Evolutionary conservation across 164 flowering plant genomes (phyloP).

Genomic region (Amborella trichopoda): DNA sequence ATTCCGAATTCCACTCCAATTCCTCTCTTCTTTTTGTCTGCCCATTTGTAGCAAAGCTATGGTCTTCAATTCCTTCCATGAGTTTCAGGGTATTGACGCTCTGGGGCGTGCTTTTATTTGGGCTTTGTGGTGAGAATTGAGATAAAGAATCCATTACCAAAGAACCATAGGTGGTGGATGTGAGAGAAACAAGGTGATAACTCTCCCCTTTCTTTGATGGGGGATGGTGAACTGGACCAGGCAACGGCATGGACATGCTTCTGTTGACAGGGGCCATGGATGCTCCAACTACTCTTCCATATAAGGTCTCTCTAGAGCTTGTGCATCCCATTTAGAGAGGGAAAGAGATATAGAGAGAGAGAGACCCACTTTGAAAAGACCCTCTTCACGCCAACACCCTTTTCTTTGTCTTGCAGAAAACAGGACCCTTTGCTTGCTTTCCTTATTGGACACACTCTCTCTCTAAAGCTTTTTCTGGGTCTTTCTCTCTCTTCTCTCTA

Average conservation of each 20-base stretch:
- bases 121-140: conserved; percentile 3
- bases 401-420: too few species aligned
- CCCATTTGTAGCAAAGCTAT: background rate
- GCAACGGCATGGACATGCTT: too few species aligned
- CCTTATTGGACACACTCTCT: too few species aligned
- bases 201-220: conserved; percentile 58
- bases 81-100: conserved; percentile 85
- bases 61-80: conserved; percentile 73
- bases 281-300: too few species aligned
- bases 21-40: background rate
- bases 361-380: too few species aligned
- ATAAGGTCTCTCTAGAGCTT: conserved; percentile 1
- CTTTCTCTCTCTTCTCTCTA: too few species aligned
- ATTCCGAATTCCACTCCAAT: background rate
- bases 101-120: conserved; percentile 31
- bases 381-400: too few species aligned
- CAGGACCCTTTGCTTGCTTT: too few species aligned
- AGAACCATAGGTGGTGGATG: conserved; percentile 77
- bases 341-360: too few species aligned
- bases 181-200: conserved; percentile 67
- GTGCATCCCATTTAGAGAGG: background rate
- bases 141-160: conserved; percentile 25
- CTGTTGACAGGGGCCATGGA: too few species aligned
- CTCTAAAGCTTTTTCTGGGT: too few species aligned
- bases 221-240: conserved; percentile 66